Conservation (phyloP, 2,329 filamentous ascomycete species). For the Neofusicoccum cordaticola region DNA sequence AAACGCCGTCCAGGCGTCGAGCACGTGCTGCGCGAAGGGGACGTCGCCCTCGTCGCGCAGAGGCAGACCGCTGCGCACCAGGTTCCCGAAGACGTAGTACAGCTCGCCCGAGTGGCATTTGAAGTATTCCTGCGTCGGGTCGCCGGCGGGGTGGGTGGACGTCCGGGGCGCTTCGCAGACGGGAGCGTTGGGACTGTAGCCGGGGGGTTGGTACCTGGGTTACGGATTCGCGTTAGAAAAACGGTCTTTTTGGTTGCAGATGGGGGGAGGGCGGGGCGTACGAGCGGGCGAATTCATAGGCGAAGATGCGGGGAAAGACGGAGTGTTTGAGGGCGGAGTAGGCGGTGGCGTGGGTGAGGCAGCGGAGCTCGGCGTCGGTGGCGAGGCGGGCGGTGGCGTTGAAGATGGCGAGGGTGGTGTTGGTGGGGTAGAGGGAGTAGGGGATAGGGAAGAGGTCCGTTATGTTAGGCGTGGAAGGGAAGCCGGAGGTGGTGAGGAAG, state of each 20-base stretch:
- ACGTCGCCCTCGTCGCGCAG: constrained; percentile 31
- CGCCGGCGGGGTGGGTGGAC: constrained; percentile 26
- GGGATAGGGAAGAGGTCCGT: constrained; percentile 23
- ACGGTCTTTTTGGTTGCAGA: too few relatives aligned
- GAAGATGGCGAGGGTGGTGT: constrained; percentile 35
- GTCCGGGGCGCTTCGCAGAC: constrained; percentile 34
- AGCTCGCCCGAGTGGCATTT: constrained; percentile 34
- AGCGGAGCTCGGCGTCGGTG: constrained; percentile 33
- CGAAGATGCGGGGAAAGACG: constrained; percentile 26
- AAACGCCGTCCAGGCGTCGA: constrained; percentile 35
- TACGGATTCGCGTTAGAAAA: too few relatives aligned
- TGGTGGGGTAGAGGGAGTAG: constrained; percentile 18
- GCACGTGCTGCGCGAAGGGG: constrained; percentile 29
- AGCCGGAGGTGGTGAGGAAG: constrained; percentile 22
- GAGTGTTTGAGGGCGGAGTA: constrained; percentile 23
- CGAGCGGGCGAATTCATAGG: constrained; percentile 33
- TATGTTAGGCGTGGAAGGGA: constrained; percentile 19
- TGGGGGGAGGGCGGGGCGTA: constrained; percentile 14
- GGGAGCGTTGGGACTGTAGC: constrained; percentile 29
- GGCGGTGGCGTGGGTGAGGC: constrained; percentile 30
- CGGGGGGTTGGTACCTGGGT: constrained; percentile 21
- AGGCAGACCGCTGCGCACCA: constrained; percentile 33
- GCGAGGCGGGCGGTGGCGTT: constrained; percentile 31
- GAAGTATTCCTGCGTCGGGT: constrained; percentile 25
- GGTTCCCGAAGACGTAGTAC: constrained; percentile 31